These are phyloP conservation scores for Cryptosporidium viatorum DNA, from an alignment of 169 alveolate species.

Conservation along the genomic window DNA sequence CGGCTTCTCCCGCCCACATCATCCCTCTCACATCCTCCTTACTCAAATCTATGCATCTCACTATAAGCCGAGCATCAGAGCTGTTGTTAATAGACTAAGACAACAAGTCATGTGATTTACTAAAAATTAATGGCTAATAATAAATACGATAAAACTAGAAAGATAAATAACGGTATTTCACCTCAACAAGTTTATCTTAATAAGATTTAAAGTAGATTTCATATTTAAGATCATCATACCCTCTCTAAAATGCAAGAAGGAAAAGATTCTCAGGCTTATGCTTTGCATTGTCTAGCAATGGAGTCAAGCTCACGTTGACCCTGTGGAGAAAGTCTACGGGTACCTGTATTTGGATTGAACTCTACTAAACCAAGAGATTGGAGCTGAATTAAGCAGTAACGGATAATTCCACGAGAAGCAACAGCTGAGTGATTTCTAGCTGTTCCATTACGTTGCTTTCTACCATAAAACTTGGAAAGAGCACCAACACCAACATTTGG, in stretches of 20 bases:
- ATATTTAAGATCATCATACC: background rate
- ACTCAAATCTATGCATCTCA: background rate
- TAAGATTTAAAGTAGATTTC: constrained; percentile 16
- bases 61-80: too few species aligned
- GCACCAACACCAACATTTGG: constrained; percentile 94
- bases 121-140: constrained; percentile 15
- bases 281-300: constrained; percentile 85
- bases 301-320: constrained; percentile 87
- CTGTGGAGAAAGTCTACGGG: constrained; percentile 86
- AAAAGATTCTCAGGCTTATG: background rate
- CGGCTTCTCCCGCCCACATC: background rate
- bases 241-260: background rate
- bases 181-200: constrained; percentile 19
- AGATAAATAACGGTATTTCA: constrained; percentile 22
- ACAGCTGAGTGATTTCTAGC: constrained; percentile 90
- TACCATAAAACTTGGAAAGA: constrained; percentile 92
- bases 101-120: background rate
- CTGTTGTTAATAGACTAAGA: too few species aligned
- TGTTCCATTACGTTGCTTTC: constrained; percentile 91
- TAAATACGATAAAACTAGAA: constrained; percentile 23
- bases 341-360: constrained; percentile 88
- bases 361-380: constrained; percentile 93
- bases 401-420: constrained; percentile 95
- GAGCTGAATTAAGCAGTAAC: constrained; percentile 93
- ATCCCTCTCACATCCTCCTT: background rate